These are phyloP conservation scores for Alternaria angustiovoidea DNA, from an alignment of 2,329 filamentous ascomycete genomes.

Conservation along the genomic window DNA sequence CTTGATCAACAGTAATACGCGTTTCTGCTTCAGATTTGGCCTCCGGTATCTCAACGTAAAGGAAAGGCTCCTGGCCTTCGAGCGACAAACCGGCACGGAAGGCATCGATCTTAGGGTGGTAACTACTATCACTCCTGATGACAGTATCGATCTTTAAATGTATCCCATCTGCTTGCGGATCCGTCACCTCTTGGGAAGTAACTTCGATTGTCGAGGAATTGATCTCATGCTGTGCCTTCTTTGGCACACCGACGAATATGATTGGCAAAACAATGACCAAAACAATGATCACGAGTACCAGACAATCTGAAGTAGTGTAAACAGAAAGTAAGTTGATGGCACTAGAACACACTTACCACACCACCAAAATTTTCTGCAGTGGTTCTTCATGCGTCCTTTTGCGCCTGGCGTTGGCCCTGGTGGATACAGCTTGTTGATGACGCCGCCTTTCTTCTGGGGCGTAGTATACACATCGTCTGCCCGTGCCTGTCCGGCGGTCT, in stretches of 20 bases:
- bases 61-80: conserved; percentile 52
- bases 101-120: conserved; percentile 62
- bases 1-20: conserved; percentile 54
- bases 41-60: conserved; percentile 57
- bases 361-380: conserved; percentile 51
- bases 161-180: conserved; percentile 60
- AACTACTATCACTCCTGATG: conserved; percentile 59
- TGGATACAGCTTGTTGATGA: conserved; percentile 46
- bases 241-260: conserved; percentile 67
- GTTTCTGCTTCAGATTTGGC: conserved; percentile 55
- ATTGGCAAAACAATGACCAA: conserved; percentile 66
- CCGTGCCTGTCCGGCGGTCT: conserved; percentile 17
- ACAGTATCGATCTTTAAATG: conserved; percentile 58
- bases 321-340: background rate
- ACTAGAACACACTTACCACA: conserved; percentile 37
- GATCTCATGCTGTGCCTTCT: conserved; percentile 64
- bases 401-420: conserved; percentile 43
- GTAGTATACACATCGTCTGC: conserved; percentile 30
- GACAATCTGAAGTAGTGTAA: conserved; percentile 47
- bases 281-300: conserved; percentile 60
- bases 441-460: conserved; percentile 36
- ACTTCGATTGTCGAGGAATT: conserved; percentile 62
- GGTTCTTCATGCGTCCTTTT: conserved; percentile 45
- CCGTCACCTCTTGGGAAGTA: conserved; percentile 59
- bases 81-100: conserved; percentile 64